These are phyloP conservation scores for Colletotrichum godetiae DNA, from an alignment of 2,329 filamentous ascomycete species.

Conservation along the genomic window DNA sequence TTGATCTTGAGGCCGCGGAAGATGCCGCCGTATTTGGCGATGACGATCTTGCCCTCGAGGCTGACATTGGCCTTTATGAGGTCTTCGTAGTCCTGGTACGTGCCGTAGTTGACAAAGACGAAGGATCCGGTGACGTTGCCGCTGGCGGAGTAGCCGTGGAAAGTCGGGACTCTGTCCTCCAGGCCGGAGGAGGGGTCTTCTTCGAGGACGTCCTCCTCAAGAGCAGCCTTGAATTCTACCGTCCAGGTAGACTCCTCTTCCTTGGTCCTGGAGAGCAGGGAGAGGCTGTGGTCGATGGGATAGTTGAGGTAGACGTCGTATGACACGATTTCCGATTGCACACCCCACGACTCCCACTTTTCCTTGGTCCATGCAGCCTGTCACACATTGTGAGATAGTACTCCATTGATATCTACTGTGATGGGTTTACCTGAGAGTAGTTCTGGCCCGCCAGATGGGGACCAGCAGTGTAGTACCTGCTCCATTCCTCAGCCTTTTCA, in stretches of 20 bases:
- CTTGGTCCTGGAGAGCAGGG: slow-evolving; percentile 66
- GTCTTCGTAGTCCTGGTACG: slow-evolving; percentile 86
- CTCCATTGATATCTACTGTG: too few relatives aligned
- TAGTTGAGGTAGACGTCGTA: slow-evolving; percentile 87
- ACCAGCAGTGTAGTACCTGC: slow-evolving; percentile 80
- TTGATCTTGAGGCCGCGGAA: slow-evolving; percentile 95
- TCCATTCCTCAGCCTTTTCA: slow-evolving; percentile 75
- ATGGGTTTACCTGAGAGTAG: slow-evolving; percentile 68
- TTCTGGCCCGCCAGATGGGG: slow-evolving; percentile 84
- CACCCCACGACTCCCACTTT: slow-evolving; percentile 78
- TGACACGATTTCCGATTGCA: slow-evolving; percentile 71
- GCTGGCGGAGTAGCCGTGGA: slow-evolving; percentile 93
- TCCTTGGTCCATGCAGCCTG: slow-evolving; percentile 80
- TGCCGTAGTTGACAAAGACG: slow-evolving; percentile 93
- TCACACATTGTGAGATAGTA: slow-evolving; percentile 26
- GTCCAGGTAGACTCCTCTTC: slow-evolving; percentile 56
- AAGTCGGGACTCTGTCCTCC: slow-evolving; percentile 82
- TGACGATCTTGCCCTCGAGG: slow-evolving; percentile 85
- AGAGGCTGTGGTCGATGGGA: slow-evolving; percentile 76
- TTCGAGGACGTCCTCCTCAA: slow-evolving; percentile 86
- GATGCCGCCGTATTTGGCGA: slow-evolving; percentile 86
- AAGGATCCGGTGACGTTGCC: slow-evolving; percentile 91
- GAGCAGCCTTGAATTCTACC: slow-evolving; percentile 80
- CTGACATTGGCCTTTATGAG: slow-evolving; percentile 79
- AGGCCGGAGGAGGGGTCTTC: slow-evolving; percentile 84